Evolutionary conservation across 495 filamentous ascomycete species (phyloP), one percentile per base, ranked within the genome.

Genomic region (Monascus purpureus): DNA sequence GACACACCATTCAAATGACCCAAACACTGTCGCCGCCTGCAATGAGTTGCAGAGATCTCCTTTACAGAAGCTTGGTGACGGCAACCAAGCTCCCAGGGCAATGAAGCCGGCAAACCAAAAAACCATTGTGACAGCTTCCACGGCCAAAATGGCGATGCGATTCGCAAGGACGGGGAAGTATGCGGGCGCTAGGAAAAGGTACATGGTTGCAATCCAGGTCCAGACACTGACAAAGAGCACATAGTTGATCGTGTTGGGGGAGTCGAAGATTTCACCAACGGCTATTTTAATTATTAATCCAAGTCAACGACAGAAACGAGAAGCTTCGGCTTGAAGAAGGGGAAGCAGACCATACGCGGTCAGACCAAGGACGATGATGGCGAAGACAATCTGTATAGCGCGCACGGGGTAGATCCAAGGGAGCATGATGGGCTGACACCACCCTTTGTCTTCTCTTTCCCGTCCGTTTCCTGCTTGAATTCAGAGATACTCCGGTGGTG

Each of bases 61-160:
- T 7, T 46, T 46, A 34, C 73, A 79, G 25, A 46, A 40, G 1
- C 29, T 30, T 4, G 70, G 35, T 3, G 65, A 47, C 12, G 63
- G 67, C 27, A 80, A 49, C 35, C 65, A 61, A 3, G 72, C 75
- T 2, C 74, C 81, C 1, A 84, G 45, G 0, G 81, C 81, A 47
- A 92, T 75, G 38, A 80, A 80, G 16, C 82, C 82, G 0, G 76
- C 74, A 49, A 93, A 85, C 85, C 85, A 92, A 63, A 88, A 86
- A 23, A 87, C 65, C 63, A 73, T 76, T n/a, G 82, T 86, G 8
- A 88, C 28, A 27, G 57, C 55, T 39, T 87, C 79, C 18, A 79
- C 56, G n/a, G 43, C 73, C 6, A 81, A 62, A 3, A 85, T 67
- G 23, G 55, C 68, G 17, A 71, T 63, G n/a, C 61, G 67, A 53